A percentile compares a stretch with the other conserved stretches of the same genome.
Conservation (phyloP, 176 grass and related monocot species). For the Phoenix roebelenii region DNA sequence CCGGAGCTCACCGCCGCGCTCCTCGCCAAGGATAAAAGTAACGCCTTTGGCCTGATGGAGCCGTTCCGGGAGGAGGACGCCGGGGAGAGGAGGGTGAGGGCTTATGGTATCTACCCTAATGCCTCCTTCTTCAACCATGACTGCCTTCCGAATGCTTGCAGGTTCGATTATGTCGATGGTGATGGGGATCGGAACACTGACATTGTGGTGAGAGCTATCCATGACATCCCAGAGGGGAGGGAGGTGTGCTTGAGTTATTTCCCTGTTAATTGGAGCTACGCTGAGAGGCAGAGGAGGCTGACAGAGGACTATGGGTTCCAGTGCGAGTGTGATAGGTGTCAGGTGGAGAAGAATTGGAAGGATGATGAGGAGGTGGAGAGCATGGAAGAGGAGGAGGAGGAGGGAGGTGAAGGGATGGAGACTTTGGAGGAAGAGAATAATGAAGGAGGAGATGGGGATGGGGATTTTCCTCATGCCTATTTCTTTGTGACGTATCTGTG, state of each 20-base stretch:
- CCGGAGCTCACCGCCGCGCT: slow-evolving; percentile 46
- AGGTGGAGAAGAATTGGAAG: slow-evolving; percentile 68
- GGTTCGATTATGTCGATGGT: slow-evolving; percentile 56
- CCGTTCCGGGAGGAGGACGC: slow-evolving; percentile 23
- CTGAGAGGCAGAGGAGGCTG: slow-evolving; percentile 48
- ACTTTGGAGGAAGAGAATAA: slow-evolving; percentile 32
- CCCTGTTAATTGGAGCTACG: slow-evolving; percentile 41
- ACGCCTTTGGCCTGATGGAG: slow-evolving; percentile 74
- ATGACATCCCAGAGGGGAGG: slow-evolving; percentile 54
- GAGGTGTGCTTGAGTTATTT: slow-evolving; percentile 90
- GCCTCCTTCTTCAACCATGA: slow-evolving; percentile 78
- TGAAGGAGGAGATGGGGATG: slow-evolving; percentile 5
- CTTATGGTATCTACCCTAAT: slow-evolving; percentile 47
- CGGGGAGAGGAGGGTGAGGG: slow-evolving; percentile 34
- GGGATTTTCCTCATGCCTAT: slow-evolving; percentile 50
- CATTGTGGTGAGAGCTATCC: slow-evolving; percentile 54
- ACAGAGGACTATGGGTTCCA: slow-evolving; percentile 66
- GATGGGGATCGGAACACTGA: slow-evolving; percentile 42
- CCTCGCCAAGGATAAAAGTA: slow-evolving; percentile 60
- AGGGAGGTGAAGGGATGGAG: slow-evolving; percentile 27
- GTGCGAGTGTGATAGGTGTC: slow-evolving; percentile 74
- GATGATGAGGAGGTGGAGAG: slow-evolving; percentile 40
- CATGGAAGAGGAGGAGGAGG: slow-evolving; percentile 40
- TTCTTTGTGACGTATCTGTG: slow-evolving; percentile 75
- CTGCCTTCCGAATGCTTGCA: slow-evolving; percentile 75